Evolutionary conservation across 1,139 yeast genomes (phyloP).

Genomic region (Taiozyma onychis): DNA sequence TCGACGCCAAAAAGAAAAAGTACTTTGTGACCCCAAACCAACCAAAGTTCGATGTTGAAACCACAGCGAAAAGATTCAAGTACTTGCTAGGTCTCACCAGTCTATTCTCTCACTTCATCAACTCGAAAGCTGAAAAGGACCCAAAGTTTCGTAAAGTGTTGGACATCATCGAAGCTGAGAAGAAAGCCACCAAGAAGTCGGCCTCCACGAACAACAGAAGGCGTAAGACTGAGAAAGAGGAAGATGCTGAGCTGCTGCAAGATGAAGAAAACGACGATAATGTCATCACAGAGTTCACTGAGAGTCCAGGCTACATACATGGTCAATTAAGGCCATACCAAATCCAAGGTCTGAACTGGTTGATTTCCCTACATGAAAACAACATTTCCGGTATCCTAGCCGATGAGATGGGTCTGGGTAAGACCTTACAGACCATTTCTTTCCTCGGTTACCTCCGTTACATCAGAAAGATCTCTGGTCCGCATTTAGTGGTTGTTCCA

Average conservation of each 20-base stretch:
- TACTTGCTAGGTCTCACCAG: slow-evolving; percentile 63
- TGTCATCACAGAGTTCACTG: slow-evolving; percentile 56
- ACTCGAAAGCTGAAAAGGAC: slow-evolving; percentile 60
- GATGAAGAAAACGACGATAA: slow-evolving; percentile 67
- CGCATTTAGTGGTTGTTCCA: slow-evolving; percentile 88
- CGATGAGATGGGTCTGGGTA: slow-evolving; percentile 98
- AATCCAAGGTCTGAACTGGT: slow-evolving; percentile 91
- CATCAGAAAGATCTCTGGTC: slow-evolving; percentile 76
- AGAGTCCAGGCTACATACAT: slow-evolving; percentile 67
- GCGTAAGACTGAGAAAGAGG: slow-evolving; percentile 83
- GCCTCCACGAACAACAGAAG: slow-evolving; percentile 29
- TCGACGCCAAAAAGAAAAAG: slow-evolving; percentile 20
- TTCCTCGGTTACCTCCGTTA: slow-evolving; percentile 85
- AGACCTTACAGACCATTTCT: slow-evolving; percentile 88
- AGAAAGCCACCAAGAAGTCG: slow-evolving; percentile 22
- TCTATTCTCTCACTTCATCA: slow-evolving; percentile 63
- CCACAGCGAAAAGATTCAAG: slow-evolving; percentile 57
- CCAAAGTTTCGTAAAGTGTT: slow-evolving; percentile 46
- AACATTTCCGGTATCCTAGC: slow-evolving; percentile 87
- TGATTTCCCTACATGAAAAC: slow-evolving; percentile 75
- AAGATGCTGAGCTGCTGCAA: slow-evolving; percentile 78
- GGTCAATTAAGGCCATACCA: slow-evolving; percentile 79
- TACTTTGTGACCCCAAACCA: slow-evolving; percentile 48
- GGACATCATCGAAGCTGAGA: slow-evolving; percentile 27
- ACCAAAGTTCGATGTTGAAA: slow-evolving; percentile 42